Conservation (phyloP, 352 stramenopile species). For the Pythium insidiosum region DNA sequence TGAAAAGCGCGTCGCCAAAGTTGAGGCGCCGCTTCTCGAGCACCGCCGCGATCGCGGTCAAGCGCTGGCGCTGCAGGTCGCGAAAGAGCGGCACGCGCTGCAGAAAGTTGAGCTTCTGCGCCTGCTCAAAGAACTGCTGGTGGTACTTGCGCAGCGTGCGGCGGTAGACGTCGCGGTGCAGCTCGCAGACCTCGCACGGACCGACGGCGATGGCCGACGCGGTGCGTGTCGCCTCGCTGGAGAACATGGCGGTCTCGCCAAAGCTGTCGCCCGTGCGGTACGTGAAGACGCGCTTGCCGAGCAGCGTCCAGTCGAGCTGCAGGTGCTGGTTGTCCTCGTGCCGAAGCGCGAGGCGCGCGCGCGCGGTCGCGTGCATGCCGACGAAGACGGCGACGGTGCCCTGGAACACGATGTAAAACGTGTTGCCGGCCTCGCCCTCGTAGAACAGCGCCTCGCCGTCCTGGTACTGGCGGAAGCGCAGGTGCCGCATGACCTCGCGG, state of each 20-base stretch:
- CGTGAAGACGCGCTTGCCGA: constrained; percentile 37
- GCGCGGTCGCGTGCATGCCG: constrained; percentile 16
- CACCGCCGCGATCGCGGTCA: constrained; percentile 27
- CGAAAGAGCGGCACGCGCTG: constrained; percentile 38
- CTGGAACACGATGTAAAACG: constrained; percentile 46
- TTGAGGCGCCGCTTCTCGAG: constrained; percentile 32
- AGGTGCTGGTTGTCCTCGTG: constrained; percentile 9
- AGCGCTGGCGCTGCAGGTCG: constrained; percentile 29
- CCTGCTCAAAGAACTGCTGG: constrained; percentile 33
- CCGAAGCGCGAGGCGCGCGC: neutral
- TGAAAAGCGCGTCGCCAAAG: constrained; percentile 32
- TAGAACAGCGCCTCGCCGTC: constrained; percentile 44
- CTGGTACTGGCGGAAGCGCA: constrained; percentile 30
- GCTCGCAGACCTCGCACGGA: constrained; percentile 32
- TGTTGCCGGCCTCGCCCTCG: constrained; percentile 42
- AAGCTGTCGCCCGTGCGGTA: constrained; percentile 40
- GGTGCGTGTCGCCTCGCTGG: constrained; percentile 33
- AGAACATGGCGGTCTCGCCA: constrained; percentile 51
- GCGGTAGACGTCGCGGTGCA: constrained; percentile 36
- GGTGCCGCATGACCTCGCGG: constrained; percentile 29
- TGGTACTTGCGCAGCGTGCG: constrained; percentile 40
- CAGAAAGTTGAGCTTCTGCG: constrained; percentile 42
- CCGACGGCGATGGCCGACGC: constrained; percentile 39
- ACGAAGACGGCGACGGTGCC: constrained; percentile 46
- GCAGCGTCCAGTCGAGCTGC: constrained; percentile 2